These are phyloP conservation scores for Hyphopichia pseudoburtonii DNA, from an alignment of 1,139 yeast species.

Conservation along the genomic window DNA sequence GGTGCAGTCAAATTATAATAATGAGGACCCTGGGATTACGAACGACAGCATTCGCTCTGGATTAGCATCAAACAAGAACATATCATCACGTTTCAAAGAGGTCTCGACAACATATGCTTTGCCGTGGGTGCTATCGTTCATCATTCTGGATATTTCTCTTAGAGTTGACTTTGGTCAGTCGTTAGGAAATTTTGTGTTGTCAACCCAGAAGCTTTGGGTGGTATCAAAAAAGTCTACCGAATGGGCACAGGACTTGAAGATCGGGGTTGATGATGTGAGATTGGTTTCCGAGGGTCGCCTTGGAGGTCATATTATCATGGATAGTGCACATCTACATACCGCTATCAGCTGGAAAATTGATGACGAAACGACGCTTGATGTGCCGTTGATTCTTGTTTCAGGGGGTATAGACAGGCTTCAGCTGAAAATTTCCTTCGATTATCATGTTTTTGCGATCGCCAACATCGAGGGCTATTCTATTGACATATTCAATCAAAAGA, in stretches of 20 bases:
- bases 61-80: conserved; percentile 34
- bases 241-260: conserved; percentile 70
- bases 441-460: conserved; percentile 75
- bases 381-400: conserved; percentile 69
- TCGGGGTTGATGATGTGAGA: conserved; percentile 56
- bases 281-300: conserved; percentile 72
- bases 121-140: conserved; percentile 72
- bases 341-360: conserved; percentile 69
- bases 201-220: conserved; percentile 64
- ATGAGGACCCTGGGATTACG: background rate
- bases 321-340: conserved; percentile 56
- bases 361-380: conserved; percentile 41
- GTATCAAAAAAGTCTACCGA: conserved; percentile 64
- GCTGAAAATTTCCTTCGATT: conserved; percentile 72
- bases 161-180: conserved; percentile 82
- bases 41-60: conserved; percentile 10
- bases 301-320: conserved; percentile 62
- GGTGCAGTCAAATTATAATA: background rate
- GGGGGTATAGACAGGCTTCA: conserved; percentile 57
- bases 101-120: conserved; percentile 66
- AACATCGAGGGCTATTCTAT: conserved; percentile 50
- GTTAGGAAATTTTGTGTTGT: conserved; percentile 62
- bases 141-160: conserved; percentile 52
- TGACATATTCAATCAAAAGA: conserved; percentile 69
- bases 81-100: conserved; percentile 55